These are phyloP conservation scores for Pilatotrama ljubarskyi DNA, from an alignment of 768 basidiomycete genomes.

Conservation along the genomic window DNA sequence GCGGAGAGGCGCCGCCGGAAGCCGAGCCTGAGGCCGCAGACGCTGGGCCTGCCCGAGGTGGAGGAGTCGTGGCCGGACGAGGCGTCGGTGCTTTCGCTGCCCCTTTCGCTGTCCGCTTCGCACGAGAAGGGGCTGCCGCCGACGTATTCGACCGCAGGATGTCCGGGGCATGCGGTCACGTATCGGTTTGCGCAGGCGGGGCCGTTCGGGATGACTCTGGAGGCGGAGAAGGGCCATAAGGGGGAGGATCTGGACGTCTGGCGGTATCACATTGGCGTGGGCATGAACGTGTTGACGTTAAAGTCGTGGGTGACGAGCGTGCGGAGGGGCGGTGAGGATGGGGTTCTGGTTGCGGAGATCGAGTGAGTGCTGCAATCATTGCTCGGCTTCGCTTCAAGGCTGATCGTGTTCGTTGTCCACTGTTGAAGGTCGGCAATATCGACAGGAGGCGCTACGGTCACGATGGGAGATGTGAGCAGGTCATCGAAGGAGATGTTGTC, in stretches of 20 bases:
- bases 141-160: constrained; percentile 21
- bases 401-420: neutral
- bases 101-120: neutral
- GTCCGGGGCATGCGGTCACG: constrained; percentile 14
- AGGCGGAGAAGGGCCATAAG: constrained; percentile 1
- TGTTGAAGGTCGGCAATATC: constrained; percentile 17
- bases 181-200: constrained; percentile 25
- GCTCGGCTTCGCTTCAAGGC: neutral
- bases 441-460: constrained; percentile 16
- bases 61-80: neutral
- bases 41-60: neutral
- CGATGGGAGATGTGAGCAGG: constrained; percentile 17
- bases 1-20: constrained; percentile 1
- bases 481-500: constrained; percentile 21
- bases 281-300: constrained; percentile 29
- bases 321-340: constrained; percentile 24
- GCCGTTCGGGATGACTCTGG: constrained; percentile 26
- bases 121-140: constrained; percentile 19
- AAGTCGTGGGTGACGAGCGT: constrained; percentile 23
- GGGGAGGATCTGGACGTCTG: neutral
- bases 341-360: constrained; percentile 23
- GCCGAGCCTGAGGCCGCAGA: neutral
- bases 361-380: constrained; percentile 22
- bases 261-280: constrained; percentile 25
- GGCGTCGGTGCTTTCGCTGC: no score